Evolutionary conservation across 352 stramenopile species (phyloP).

Genomic region (Globisporangium acanthophoron): DNA sequence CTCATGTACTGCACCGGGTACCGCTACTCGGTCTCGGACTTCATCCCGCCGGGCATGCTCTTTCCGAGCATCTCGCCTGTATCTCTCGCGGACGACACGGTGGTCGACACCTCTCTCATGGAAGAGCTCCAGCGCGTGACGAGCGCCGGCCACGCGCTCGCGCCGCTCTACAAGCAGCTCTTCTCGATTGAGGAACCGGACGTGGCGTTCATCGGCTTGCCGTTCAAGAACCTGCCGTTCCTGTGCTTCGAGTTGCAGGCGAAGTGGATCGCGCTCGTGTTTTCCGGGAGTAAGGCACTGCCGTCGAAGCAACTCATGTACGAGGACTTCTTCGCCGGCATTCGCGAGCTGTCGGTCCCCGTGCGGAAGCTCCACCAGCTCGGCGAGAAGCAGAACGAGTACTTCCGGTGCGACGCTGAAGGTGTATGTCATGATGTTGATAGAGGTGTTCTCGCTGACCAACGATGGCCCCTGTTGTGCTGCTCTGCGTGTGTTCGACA

Average conservation of each 20-base stretch:
- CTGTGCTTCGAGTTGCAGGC: conserved; percentile 74
- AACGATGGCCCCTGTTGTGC: neutral
- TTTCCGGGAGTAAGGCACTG: conserved; percentile 27
- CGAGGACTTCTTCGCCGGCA: conserved; percentile 41
- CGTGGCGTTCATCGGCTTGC: conserved; percentile 63
- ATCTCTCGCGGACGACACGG: conserved; percentile 5
- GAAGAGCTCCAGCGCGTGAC: conserved; percentile 30
- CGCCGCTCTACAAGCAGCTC: conserved; percentile 72
- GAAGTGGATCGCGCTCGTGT: conserved; percentile 64
- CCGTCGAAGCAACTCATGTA: conserved; percentile 72
- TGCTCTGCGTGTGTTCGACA: conserved; percentile 3
- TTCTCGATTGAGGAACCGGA: conserved; percentile 75
- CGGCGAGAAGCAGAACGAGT: conserved; percentile 39
- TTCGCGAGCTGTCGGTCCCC: conserved; percentile 31
- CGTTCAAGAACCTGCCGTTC: conserved; percentile 78
- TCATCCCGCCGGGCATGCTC: conserved; percentile 42
- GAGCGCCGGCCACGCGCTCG: conserved; percentile 29
- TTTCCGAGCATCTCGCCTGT: conserved; percentile 25
- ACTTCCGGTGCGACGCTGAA: conserved; percentile 31
- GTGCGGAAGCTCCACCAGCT: conserved; percentile 71
- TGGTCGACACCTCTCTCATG: conserved; percentile 18
- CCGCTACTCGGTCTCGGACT: conserved; percentile 48
- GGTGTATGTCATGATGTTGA: conserved; percentile 1
- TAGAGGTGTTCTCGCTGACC: neutral
- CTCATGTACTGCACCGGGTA: conserved; percentile 82